These are phyloP conservation scores for Macrolepiota albuminosa DNA, from an alignment of 768 basidiomycete genomes.

Conservation along the genomic window DNA sequence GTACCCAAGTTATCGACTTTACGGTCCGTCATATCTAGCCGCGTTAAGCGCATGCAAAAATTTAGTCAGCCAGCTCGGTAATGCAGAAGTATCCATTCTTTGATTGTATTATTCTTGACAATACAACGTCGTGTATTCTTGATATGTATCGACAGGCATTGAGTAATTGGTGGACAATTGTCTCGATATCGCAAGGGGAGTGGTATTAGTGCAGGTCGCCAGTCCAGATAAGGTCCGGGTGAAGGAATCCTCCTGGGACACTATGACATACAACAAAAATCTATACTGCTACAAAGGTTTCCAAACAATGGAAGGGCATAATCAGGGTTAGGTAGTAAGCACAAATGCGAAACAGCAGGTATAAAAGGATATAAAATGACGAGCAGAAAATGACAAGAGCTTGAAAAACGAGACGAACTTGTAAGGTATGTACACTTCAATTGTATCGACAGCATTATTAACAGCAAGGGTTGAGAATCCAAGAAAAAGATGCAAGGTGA, in stretches of 20 bases:
- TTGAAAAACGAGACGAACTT: constrained; percentile 8
- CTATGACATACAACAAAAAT: constrained; percentile 22
- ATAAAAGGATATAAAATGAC: constrained; percentile 12
- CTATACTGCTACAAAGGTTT: constrained; percentile 29
- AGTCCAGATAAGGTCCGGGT: constrained; percentile 3
- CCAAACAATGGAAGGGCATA: constrained; percentile 14
- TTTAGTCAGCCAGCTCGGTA: constrained; percentile 29
- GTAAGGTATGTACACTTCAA: constrained; percentile 13
- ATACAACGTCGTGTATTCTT: not conserved
- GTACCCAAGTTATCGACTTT: constrained; percentile 48
- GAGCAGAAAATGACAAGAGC: constrained; percentile 1
- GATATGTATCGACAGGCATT: not conserved
- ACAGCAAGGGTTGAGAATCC: constrained; percentile 13
- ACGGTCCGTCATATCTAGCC: constrained; percentile 54
- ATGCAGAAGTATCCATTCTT: not conserved
- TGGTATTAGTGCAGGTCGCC: constrained; percentile 1
- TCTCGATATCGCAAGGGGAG: not conserved
- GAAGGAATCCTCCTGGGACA: constrained; percentile 29
- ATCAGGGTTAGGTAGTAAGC: not conserved
- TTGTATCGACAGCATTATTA: constrained; percentile 14
- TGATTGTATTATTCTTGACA: not conserved
- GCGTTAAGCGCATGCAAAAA: constrained; percentile 67
- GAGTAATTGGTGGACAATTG: not conserved
- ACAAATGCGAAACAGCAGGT: constrained; percentile 12
- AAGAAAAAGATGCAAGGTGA: constrained; percentile 11